phyloP scores from a whole-genome alignment of 2,329 filamentous ascomycete genomes.

The Neonectria hederae region DNA sequence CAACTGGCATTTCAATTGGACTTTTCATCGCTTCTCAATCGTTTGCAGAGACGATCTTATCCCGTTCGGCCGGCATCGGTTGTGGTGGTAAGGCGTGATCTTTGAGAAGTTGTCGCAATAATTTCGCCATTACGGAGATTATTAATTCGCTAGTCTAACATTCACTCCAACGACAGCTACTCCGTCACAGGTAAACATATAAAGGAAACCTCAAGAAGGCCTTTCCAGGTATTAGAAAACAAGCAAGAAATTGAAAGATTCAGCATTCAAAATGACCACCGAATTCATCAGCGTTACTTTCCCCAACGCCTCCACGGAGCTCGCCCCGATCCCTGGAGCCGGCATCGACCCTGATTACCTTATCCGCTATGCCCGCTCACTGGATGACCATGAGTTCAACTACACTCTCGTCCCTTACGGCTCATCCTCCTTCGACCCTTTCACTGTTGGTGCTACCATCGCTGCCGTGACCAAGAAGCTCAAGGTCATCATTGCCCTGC shows the following conservation, averaged over 20 bases:
- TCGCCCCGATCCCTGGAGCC: constrained; percentile 62
- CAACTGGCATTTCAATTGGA: background rate
- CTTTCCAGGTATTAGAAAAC: background rate
- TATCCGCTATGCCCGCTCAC: constrained; percentile 62
- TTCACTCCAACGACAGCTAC: constrained; percentile 3
- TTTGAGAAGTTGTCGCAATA: constrained; percentile 38
- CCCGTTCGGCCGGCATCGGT: constrained; percentile 37
- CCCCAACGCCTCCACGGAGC: constrained; percentile 65
- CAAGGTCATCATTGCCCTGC: constrained; percentile 69
- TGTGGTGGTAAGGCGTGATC: constrained; percentile 39
- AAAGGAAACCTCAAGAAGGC: constrained; percentile 14
- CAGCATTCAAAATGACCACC: constrained; percentile 44
- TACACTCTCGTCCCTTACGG: constrained; percentile 70
- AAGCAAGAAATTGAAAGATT: background rate
- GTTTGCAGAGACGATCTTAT: background rate
- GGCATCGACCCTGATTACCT: constrained; percentile 64
- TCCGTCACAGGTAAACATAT: constrained; percentile 15
- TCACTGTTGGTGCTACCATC: constrained; percentile 68
- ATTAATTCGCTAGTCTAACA: constrained; percentile 29
- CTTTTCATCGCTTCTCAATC: background rate
- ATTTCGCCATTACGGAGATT: constrained; percentile 40
- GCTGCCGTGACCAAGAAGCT: constrained; percentile 65
- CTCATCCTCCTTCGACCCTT: constrained; percentile 55
- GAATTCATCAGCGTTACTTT: constrained; percentile 70
- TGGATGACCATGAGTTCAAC: constrained; percentile 70